Evolutionary conservation across 768 basidiomycete genomes (phyloP), one percentile per base, ranked within the genome.

Genomic region (Suillus americanus): DNA sequence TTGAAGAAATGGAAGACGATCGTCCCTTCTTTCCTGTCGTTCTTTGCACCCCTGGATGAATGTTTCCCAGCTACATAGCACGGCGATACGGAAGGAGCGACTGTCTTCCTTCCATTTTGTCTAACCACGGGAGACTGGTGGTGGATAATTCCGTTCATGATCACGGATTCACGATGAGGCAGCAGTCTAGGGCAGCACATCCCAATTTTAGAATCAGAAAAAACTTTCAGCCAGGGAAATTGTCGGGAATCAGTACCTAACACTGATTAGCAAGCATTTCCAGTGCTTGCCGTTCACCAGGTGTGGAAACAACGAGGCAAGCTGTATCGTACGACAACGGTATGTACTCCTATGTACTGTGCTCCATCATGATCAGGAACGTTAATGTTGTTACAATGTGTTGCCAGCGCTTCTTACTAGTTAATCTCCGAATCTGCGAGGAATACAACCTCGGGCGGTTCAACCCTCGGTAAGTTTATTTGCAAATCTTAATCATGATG

Each of bases 291-390:
- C 25, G 28, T 18, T n/a, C 53, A 6, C 30, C 30, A 33, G 33
- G 28, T 54, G 53, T 33, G 53, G 53, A 54, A 54, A 54, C 20
- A 54, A 54, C 20, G 53, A 54, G 53, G 33, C 53, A 33, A 50
- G 14, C 25, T 50, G 48, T 54, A 10, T 54, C 20, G 20, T 33
- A 54, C 12, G 30, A 30, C 30, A 30, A 30, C 18, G 51, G 18
- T 33, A 53, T 54, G 53, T n/a, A n/a, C 33, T 33, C 53, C 30
- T 33, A 7, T 35, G 18, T 20, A 20, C 28, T 25, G 13, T 50
- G 9, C 3, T 54, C 53, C 10, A 33, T 5, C 5, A 5, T 30
- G 18, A 33, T 54, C 53, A 33, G 20, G 51, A 53, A 33, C 30
- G 10, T 10, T 53, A 5, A 54, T 53, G 51, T 18, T 20, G 20